These are phyloP conservation scores for Cantharellus cinnabarinus DNA, from an alignment of 768 basidiomycete species.

Conservation along the genomic window DNA sequence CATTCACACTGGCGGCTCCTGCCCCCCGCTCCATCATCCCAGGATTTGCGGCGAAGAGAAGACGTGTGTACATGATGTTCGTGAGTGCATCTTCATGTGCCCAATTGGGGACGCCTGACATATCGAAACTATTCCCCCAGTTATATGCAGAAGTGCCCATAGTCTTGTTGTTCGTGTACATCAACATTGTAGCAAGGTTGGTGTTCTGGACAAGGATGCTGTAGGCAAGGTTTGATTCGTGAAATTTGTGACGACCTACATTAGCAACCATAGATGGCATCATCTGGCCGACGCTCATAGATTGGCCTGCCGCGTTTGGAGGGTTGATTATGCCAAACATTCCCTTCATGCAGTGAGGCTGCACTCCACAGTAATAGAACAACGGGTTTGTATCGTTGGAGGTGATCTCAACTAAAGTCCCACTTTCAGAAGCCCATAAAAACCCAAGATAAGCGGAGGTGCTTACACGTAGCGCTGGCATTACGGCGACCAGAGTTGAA, in stretches of 20 bases:
- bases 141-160: constrained; percentile 26
- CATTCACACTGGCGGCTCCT: constrained; percentile 2
- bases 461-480: constrained; percentile 36
- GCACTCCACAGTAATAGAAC: constrained; percentile 56
- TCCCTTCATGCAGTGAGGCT: constrained; percentile 56
- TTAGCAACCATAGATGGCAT: constrained; percentile 24
- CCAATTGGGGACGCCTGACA: constrained; percentile 34
- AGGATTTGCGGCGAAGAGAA: constrained; percentile 28
- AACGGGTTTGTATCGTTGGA: constrained; percentile 55
- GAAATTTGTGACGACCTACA: constrained; percentile 5
- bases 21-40: constrained; percentile 28
- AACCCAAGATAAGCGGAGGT: neutral
- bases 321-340: constrained; percentile 45
- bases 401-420: constrained; percentile 33
- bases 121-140: constrained; percentile 48
- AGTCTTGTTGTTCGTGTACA: constrained; percentile 31
- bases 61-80: constrained; percentile 32
- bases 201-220: constrained; percentile 23
- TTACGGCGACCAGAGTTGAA: constrained; percentile 51
- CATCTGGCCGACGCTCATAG: constrained; percentile 30
- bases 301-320: constrained; percentile 17
- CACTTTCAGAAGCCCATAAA: neutral
- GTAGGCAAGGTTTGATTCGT: neutral
- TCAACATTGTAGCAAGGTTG: constrained; percentile 32
- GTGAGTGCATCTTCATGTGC: constrained; percentile 28